These are phyloP conservation scores for Coniochaeta sp. DNA, from an alignment of 2,329 filamentous ascomycete genomes.

Conservation along the genomic window DNA sequence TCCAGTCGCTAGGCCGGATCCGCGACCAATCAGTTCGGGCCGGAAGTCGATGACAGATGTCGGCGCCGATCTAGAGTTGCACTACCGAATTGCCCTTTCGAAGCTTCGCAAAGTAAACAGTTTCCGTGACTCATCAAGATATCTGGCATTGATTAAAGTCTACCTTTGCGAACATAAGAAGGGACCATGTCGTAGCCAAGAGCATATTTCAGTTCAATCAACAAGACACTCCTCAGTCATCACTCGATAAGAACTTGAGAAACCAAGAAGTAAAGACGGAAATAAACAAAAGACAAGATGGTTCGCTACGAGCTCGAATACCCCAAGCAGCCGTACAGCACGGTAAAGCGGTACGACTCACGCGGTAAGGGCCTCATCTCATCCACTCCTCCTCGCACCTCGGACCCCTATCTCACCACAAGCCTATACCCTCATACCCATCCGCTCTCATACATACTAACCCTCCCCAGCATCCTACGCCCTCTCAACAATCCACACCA, in stretches of 20 bases:
- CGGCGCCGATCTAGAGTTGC: background rate
- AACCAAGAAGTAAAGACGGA: background rate
- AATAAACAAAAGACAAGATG: conserved; percentile 24
- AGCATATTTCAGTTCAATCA: background rate
- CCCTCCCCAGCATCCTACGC: conserved; percentile 56
- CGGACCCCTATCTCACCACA: background rate
- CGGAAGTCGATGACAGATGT: background rate
- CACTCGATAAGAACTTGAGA: background rate
- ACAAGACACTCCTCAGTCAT: background rate
- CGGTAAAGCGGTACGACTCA: conserved; percentile 58
- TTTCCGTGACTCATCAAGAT: background rate
- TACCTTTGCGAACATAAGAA: background rate
- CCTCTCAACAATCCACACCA: conserved; percentile 61
- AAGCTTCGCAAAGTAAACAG: too few species aligned
- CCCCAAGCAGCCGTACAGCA: conserved; percentile 55
- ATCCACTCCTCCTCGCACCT: background rate
- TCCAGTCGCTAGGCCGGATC: background rate
- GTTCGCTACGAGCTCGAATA: conserved; percentile 44
- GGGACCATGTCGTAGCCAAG: background rate
- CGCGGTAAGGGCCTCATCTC: conserved; percentile 39
- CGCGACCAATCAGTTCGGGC: background rate
- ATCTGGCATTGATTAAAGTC: too few species aligned
- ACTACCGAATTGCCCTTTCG: too few species aligned
- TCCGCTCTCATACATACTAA: conserved; percentile 1
- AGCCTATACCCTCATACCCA: conserved; percentile 1